Evolutionary conservation across 768 basidiomycete species (phyloP), one percentile per base, ranked within the genome.

Genomic region (Lentinula detonsa): DNA sequence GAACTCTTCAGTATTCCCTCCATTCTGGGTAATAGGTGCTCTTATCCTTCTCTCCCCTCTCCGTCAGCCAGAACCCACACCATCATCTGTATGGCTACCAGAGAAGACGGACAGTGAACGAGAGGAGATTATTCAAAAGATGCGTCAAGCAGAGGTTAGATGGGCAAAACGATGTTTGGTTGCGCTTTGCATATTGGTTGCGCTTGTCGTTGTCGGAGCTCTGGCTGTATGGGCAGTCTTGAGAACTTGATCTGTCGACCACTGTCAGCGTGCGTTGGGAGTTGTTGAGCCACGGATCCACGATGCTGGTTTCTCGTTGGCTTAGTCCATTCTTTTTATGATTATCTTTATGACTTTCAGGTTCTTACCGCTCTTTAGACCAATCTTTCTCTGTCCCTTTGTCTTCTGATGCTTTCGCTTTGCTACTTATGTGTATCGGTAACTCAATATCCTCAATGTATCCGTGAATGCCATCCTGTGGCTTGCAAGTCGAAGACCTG

Each of bases 21-120:
- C 73, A 15, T 75, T 81, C 61, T 83, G 82, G 81, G 46, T 79
- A 21, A 65, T 77, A 5, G 79, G 80, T 16, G 66, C 72, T 7
- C 56, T 73, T 65, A 74, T 82, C 50, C 66, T 81, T 18, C 45
- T 73, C 49, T 76, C 71, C 5, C 78, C 80, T 1, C 72, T 81
- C n/a, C 64, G 64, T 39, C 73, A 71, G 4, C 78, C 79, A 7
- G 49, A 60, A 28, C 23, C 59, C 33, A 37, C 59, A 23, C 39
- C 51, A 4, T 48, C 51, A 4, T 45, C 51, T 15, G 75, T 70
- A 49, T 75, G 74, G 74, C 67, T 72, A 23, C 43, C 64, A 3
- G 74, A 68, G 40, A 73, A 65, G 65, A 72, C 72, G 16, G 67
- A 62, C 39, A 71, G 65, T 23, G 74, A 75, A 56, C 72, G 58